Conservation (phyloP, 352 stramenopile species). For the Pilasporangium apinafurcum region DNA sequence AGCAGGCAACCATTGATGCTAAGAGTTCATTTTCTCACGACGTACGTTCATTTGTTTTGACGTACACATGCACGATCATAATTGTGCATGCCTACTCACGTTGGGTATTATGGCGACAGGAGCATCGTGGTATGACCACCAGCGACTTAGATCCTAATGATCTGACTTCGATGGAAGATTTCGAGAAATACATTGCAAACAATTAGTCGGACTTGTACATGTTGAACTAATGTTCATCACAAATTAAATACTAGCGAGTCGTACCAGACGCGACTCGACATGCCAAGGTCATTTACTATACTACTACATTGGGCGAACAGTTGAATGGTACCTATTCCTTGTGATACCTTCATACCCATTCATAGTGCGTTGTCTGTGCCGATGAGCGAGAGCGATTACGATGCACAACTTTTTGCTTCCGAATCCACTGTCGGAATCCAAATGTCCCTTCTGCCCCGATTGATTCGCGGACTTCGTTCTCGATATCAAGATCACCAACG, state of each 20-base stretch:
- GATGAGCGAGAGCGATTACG: conserved; percentile 65
- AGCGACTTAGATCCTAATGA: neutral
- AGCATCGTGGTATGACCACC: neutral
- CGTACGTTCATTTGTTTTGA: neutral
- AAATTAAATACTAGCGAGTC: conserved; percentile 4
- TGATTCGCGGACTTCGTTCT: conserved; percentile 72
- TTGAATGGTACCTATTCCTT: too few relatives aligned
- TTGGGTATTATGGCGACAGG: too few relatives aligned
- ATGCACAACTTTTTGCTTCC: conserved; percentile 79
- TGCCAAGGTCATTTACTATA: too few relatives aligned
- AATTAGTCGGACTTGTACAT: conserved; percentile 15
- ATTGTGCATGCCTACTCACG: too few relatives aligned
- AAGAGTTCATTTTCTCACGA: neutral
- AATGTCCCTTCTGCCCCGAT: conserved; percentile 72
- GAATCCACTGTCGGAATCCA: conserved; percentile 75
- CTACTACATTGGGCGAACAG: too few relatives aligned
- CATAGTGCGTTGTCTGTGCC: conserved; percentile 35
- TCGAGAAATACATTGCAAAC: conserved; percentile 42
- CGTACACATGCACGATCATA: too few relatives aligned
- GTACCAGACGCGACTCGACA: neutral
- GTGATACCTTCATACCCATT: conserved; percentile 59
- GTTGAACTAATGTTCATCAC: neutral
- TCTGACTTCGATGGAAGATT: conserved; percentile 25
- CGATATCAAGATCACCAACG: conserved; percentile 62
- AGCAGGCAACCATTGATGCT: neutral